phyloP scores from a whole-genome alignment of 345 rosid genomes.

The Moringa oleifera region DNA sequence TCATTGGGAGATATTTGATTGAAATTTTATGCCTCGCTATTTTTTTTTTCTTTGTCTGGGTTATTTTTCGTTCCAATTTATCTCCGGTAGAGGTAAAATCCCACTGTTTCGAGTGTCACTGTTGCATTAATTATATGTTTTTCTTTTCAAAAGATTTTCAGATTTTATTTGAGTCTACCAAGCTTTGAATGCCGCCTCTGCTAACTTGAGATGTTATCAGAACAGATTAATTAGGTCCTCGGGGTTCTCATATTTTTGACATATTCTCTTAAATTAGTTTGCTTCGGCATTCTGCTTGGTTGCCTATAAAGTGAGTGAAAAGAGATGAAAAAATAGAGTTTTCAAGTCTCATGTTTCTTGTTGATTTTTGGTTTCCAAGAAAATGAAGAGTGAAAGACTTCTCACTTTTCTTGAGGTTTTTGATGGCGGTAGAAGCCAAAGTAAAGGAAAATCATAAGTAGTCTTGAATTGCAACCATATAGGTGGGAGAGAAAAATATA shows the following conservation, averaged over 20 bases:
- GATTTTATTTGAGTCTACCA: too few relatives aligned
- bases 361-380: background rate
- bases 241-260: conserved; percentile 13
- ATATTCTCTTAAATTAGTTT: background rate
- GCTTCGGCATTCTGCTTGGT: conserved; percentile 16
- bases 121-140: conserved; percentile 34
- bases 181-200: conserved; percentile 6
- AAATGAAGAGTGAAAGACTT: background rate
- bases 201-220: conserved; percentile 22
- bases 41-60: background rate
- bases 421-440: background rate
- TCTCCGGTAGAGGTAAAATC: conserved; percentile 17
- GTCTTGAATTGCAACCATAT: background rate
- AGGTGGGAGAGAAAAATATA: background rate
- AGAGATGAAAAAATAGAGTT: conserved; percentile 6
- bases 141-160: conserved; percentile 15
- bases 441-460: too few relatives aligned
- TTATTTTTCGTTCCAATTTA: conserved; percentile 5
- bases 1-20: background rate
- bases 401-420: background rate
- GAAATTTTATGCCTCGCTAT: background rate
- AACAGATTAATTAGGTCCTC: conserved; percentile 15
- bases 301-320: conserved; percentile 12
- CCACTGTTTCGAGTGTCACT: conserved; percentile 25
- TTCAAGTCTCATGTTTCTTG: conserved; percentile 9